Evolutionary conservation across 345 rosid genomes (phyloP).

Genomic region (Pugionium dolabratum): DNA sequence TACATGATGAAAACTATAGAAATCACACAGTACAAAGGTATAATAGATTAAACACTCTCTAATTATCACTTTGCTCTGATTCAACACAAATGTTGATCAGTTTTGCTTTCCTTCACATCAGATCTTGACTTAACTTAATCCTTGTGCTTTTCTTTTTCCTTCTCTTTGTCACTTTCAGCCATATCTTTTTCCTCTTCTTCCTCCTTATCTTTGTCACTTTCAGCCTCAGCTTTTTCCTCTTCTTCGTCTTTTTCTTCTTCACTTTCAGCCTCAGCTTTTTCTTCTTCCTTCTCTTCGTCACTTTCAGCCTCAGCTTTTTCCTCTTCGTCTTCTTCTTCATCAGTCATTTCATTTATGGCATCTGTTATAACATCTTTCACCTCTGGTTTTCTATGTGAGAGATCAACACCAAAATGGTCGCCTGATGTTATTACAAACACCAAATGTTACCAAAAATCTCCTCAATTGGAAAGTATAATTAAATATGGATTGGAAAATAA

Average conservation of each 20-base stretch:
- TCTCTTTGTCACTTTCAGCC: neutral
- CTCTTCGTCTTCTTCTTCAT: constrained; percentile 73
- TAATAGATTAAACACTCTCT: neutral
- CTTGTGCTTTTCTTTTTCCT: constrained; percentile 40
- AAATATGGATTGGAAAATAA: neutral
- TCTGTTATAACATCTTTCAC: constrained; percentile 89
- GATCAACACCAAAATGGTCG: constrained; percentile 65
- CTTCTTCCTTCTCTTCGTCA: constrained; percentile 39
- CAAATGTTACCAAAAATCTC: constrained; percentile 13
- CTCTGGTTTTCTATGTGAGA: constrained; percentile 83
- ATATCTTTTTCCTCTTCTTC: constrained; percentile 38
- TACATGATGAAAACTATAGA: constrained; percentile 20
- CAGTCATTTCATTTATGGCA: constrained; percentile 86
- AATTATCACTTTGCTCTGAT: constrained; percentile 17
- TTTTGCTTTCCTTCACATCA: constrained; percentile 28
- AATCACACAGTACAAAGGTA: constrained; percentile 33
- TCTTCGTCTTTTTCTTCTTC: constrained; percentile 42
- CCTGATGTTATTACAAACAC: constrained; percentile 49
- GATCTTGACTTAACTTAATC: constrained; percentile 26
- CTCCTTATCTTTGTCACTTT: constrained; percentile 40
- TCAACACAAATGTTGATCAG: constrained; percentile 19
- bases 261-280: neutral
- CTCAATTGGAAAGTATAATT: neutral
- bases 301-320: constrained; percentile 47
- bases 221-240: constrained; percentile 50